Conservation (phyloP, 2,329 filamentous ascomycete species). For the Fusarium marasasianum region DNA sequence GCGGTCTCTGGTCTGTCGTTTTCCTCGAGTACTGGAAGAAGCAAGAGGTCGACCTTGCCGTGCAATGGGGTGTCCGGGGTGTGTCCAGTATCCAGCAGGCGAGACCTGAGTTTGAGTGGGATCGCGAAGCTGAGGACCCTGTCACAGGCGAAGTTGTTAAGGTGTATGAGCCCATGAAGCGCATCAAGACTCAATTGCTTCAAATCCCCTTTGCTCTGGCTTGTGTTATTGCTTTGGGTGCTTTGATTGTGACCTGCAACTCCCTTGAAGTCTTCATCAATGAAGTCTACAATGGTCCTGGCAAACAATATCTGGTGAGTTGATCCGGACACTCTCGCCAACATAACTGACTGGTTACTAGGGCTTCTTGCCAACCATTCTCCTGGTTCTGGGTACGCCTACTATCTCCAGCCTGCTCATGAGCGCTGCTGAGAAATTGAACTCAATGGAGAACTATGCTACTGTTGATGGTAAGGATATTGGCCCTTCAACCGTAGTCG, state of each 20-base stretch:
- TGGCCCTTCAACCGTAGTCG: constrained; percentile 9
- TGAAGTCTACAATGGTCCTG: constrained; percentile 89
- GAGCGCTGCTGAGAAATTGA: constrained; percentile 78
- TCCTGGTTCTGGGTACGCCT: constrained; percentile 85
- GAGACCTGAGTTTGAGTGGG: constrained; percentile 80
- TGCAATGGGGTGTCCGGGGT: constrained; percentile 88
- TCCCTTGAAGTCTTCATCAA: constrained; percentile 95
- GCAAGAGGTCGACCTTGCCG: constrained; percentile 84
- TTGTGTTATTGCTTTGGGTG: constrained; percentile 77
- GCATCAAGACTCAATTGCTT: constrained; percentile 79
- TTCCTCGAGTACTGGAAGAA: constrained; percentile 98
- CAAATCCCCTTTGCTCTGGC: constrained; percentile 86
- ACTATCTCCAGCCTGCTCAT: constrained; percentile 81
- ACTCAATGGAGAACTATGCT: constrained; percentile 89
- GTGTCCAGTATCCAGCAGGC: constrained; percentile 84
- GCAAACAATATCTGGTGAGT: constrained; percentile 83
- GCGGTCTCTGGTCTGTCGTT: constrained; percentile 85
- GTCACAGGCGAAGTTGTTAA: constrained; percentile 82
- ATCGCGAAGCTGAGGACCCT: constrained; percentile 79
- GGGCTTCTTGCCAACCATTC: constrained; percentile 87
- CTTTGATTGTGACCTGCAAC: constrained; percentile 86
- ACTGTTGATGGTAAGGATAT: constrained; percentile 71
- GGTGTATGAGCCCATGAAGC: constrained; percentile 79
- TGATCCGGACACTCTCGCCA: neutral
- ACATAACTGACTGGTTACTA: constrained; percentile 48